Percentiles rank a stretch among this genome's conserved stretches.
Evolutionary conservation across 1,284 basidiomycete species (phyloP).

Genomic region (Leccinum pseudoinsigne): DNA sequence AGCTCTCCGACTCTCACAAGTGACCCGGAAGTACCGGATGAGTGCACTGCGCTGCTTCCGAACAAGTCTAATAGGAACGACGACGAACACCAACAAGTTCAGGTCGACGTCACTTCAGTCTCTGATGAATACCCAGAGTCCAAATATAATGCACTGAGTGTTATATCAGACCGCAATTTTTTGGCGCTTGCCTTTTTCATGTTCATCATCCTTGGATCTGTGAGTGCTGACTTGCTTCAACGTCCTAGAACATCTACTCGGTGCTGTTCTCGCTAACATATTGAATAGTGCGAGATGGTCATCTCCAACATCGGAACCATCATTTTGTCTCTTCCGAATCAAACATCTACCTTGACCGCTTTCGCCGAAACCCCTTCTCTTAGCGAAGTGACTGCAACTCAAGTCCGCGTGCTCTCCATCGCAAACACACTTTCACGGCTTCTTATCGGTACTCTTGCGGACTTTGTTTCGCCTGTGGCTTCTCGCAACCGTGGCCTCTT

Average conservation of each 20-base stretch:
- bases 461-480: constrained; percentile 63
- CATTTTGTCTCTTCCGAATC: constrained; percentile 57
- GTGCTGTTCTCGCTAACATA: neutral
- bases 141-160: constrained; percentile 30
- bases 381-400: constrained; percentile 45
- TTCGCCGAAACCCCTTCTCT: constrained; percentile 21
- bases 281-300: constrained; percentile 71
- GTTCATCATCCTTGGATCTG: constrained; percentile 58
- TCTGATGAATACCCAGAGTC: constrained; percentile 37
- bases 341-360: constrained; percentile 21
- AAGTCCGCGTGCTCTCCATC: constrained; percentile 70
- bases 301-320: constrained; percentile 78
- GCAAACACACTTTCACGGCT: constrained; percentile 73
- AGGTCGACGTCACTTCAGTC: constrained; percentile 26
- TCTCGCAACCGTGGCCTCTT: constrained; percentile 36
- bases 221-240: constrained; percentile 37
- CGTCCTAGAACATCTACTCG: neutral
- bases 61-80: constrained; percentile 21
- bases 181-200: constrained; percentile 48
- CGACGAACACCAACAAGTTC: constrained; percentile 9
- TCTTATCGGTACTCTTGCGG: constrained; percentile 65
- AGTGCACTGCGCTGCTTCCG: constrained; percentile 45
- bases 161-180: constrained; percentile 59
- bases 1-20: constrained; percentile 39
- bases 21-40: constrained; percentile 33